These are phyloP conservation scores for Cyberlindnera xishuangbannaensis DNA, from an alignment of 805 yeast genomes.

Conservation along the genomic window DNA sequence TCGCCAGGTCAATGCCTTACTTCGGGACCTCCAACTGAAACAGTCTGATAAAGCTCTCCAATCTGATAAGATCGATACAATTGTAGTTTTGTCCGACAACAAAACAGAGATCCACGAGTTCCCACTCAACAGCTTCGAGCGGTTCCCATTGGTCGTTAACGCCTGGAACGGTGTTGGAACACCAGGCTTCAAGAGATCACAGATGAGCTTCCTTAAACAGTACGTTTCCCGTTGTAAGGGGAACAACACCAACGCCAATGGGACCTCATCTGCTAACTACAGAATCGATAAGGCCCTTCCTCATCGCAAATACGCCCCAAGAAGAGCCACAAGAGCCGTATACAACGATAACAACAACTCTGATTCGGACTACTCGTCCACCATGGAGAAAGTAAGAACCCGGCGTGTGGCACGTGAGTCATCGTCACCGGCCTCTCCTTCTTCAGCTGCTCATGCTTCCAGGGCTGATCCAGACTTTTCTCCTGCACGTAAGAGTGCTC, in stretches of 20 bases:
- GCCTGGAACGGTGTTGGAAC: slow-evolving; percentile 43
- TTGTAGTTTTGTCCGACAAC: slow-evolving; percentile 10
- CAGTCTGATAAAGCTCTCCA: slow-evolving; percentile 13
- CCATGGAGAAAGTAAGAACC: slow-evolving; percentile 50
- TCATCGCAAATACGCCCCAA: slow-evolving; percentile 23
- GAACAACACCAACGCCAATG: too few species aligned
- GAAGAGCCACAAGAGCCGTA: slow-evolving; percentile 18
- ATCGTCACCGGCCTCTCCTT: slow-evolving; percentile 25
- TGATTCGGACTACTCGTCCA: slow-evolving; percentile 27
- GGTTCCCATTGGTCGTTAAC: slow-evolving; percentile 42
- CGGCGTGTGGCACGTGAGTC: slow-evolving; percentile 46
- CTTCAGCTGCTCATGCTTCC: too few species aligned
- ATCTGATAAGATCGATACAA: slow-evolving; percentile 15
- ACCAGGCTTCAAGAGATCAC: slow-evolving; percentile 42
- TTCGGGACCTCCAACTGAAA: slow-evolving; percentile 19
- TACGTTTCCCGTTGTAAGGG: slow-evolving; percentile 28
- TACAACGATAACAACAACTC: slow-evolving; percentile 20
- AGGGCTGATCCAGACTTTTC: too few species aligned
- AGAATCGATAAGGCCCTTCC: slow-evolving; percentile 13
- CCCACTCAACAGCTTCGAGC: slow-evolving; percentile 42
- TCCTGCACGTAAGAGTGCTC: slow-evolving; percentile 23
- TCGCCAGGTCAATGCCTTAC: slow-evolving; percentile 13
- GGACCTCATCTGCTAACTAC: too few species aligned
- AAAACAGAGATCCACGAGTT: slow-evolving; percentile 28
- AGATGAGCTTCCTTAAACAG: slow-evolving; percentile 47